Base-by-base conservation (phyloP, 768 basidiomycete species). In the Cubamyces lactineus region DNA sequence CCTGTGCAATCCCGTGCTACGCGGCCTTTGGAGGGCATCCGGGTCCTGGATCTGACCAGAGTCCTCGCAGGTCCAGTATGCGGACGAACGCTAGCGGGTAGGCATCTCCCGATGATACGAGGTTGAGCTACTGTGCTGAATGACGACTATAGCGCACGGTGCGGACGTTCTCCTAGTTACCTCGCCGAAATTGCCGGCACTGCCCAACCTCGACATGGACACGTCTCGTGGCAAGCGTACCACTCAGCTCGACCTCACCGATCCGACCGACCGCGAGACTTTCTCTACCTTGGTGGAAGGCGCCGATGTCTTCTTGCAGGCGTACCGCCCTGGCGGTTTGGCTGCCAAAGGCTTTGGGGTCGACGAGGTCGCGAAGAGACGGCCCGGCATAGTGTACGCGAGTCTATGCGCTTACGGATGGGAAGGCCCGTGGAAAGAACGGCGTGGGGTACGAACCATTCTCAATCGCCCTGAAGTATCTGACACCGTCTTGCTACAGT, bases 201-300 rank as follows among this genome's bases (percentile, higher is more conserved):
- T 85, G 2, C 86, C 86, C 0, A 57, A 71, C 0, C 69, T 86
- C 0, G 86, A 87, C 66, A 65, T 76, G 12, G 86, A 86, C 50
- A 87, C 85, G 0, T 85, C 86, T 3, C 76, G 85, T 7, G 85
- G 85, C 1, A 88, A 87, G 70, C 80, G 84, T 42, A 85, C 85
- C 0, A 79, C 85, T 0, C 86, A 87, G 67, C 79, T 87, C 3
- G 83, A 87, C 61, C 75, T 88, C 6, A 76, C 72, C 3, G 45
- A 47, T 1, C 23, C 64, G 7, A 23, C 61, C 1, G 82, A 81
- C 54, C 66, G 62, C 9, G 66, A 69, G 11, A 76, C 54, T 8
- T 74, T 86, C 5, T 57, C 57, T 19, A 46, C 59, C 1, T 77
- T 88, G 0, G 71, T 77, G 17, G 63, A 67, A 43, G 76, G 76